Evolutionary conservation across 2,329 filamentous ascomycete genomes (phyloP), one percentile per base, ranked within the genome.

Genomic region (Cladobotryum mycophilum): DNA sequence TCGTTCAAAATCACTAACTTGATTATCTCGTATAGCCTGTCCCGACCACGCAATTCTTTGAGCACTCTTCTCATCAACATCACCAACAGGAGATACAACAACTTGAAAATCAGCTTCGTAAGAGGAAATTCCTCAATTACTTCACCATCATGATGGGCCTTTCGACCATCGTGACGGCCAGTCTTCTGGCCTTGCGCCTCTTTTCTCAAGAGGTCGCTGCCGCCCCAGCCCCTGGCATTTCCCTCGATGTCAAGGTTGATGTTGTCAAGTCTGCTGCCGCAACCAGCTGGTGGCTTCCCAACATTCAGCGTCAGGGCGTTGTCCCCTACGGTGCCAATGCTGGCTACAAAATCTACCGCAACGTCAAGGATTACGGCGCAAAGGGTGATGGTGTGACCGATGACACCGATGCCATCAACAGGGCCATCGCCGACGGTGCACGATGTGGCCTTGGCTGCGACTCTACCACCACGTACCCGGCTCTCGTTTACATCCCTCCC

Each of bases 341-440:
- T 22, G 35, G 70, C 62, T 93, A 89, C 76, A 78, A 87, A 66
- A 73, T 91, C 56, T 90, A 82, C 70, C 84, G 87, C 59, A 89
- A 89, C 60, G 86, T 91, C 44, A 82, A 80, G 69, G 85, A 89
- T 60, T 91, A 80, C 61, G 87, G 87, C 43, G 87, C 87, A 44
- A 79, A 73, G 56, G 86, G 86, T 69, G 81, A 81, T 65, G 80
- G 76, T 49, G 68, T 72, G 1, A 86, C 85, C 22, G 92, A 97
- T 65, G 91, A 96, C 64, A 96, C 91, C 0, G 84, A 70, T 1
- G 89, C 91, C 50, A 96, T 97, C 78, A 96, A 96, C 72, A 68
- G 73, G 38, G 90, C 90, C 56, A 86, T 96, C 61, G 76, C 80
- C 5, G 80, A 81, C n/a, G 89, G 89, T 25, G 76, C 78, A 60